Conservation (phyloP, 75 land plant species). For the Adiantum capillusveneris region DNA sequence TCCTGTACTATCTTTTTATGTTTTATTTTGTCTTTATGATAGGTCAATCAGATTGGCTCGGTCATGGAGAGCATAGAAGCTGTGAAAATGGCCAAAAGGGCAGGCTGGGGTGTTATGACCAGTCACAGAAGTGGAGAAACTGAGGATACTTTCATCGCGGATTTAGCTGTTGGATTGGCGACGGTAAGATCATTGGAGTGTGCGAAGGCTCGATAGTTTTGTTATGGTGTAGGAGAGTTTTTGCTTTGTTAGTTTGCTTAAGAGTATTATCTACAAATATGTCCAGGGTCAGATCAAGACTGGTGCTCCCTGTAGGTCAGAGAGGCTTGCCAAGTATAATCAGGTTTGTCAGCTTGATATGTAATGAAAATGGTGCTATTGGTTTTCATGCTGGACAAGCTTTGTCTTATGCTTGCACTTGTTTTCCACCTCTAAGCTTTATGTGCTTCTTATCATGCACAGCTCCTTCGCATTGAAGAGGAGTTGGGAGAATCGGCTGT, state of each 20-base stretch:
- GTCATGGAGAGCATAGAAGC: slow-evolving; percentile 99
- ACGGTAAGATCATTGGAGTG: slow-evolving; percentile 61
- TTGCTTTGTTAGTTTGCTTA: too few species aligned
- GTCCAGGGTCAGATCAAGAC: slow-evolving; percentile 97
- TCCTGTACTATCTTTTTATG: too few species aligned
- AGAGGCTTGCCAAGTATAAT: slow-evolving; percentile 97
- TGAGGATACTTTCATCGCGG: slow-evolving; percentile 98
- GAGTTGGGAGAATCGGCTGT: slow-evolving; percentile 89
- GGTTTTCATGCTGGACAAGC: too few species aligned
- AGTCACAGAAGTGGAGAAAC: slow-evolving; percentile 99
- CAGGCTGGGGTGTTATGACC: slow-evolving; percentile 99
- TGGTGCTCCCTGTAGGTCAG: slow-evolving; percentile 99
- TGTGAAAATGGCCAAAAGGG: slow-evolving; percentile 85
- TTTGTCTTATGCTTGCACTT: too few species aligned
- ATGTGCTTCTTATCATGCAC: too few species aligned
- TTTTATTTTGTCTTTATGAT: too few species aligned
- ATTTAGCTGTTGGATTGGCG: slow-evolving; percentile 94
- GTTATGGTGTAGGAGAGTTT: too few species aligned
- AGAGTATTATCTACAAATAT: too few species aligned
- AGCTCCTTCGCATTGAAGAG: slow-evolving; percentile 93
- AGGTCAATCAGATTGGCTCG: slow-evolving; percentile 97
- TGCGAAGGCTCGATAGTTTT: too few species aligned
- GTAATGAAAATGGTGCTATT: too few species aligned
- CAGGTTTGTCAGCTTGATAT: slow-evolving; percentile 60
- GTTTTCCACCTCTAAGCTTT: too few species aligned